A percentile compares a stretch with the other conserved stretches of the same genome.
These are phyloP conservation scores for Extremus antarcticus DNA, from an alignment of 495 filamentous ascomycete species.

Conservation along the genomic window DNA sequence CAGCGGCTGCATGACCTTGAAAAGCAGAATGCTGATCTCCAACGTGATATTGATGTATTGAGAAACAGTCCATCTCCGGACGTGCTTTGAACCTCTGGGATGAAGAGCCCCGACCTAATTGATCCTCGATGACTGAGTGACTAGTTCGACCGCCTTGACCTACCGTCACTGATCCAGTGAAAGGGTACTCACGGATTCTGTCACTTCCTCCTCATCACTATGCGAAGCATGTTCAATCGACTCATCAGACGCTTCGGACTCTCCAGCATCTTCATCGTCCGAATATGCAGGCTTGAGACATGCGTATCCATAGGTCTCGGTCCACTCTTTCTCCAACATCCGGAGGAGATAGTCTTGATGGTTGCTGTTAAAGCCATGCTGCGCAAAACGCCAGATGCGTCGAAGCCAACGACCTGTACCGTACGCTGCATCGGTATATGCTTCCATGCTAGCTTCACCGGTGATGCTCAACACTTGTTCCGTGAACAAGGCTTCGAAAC, in stretches of 20 bases:
- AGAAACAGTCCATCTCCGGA: background rate
- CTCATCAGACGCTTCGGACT: too few relatives aligned
- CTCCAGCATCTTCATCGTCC: too few relatives aligned
- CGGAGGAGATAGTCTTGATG: background rate
- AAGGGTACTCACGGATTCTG: too few relatives aligned
- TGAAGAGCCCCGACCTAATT: too few relatives aligned
- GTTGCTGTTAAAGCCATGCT: background rate
- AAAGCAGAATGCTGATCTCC: slow-evolving; percentile 14
- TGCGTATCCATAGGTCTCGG: too few relatives aligned
- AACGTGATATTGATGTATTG: slow-evolving; percentile 1
- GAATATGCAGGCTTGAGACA: too few relatives aligned
- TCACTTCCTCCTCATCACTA: too few relatives aligned
- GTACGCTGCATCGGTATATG: background rate
- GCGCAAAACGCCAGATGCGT: background rate
- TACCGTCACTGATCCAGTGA: too few relatives aligned
- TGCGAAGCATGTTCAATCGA: too few relatives aligned
- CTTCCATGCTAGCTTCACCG: background rate
- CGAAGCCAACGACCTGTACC: background rate
- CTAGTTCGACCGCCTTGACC: too few relatives aligned
- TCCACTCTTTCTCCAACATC: too few relatives aligned
- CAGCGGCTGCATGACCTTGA: slow-evolving; percentile 14
- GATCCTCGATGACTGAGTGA: too few relatives aligned
- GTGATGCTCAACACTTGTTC: background rate
- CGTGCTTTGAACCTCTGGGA: background rate
- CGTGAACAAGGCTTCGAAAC: background rate